These are phyloP conservation scores for Fagopyrum tataricum DNA, from an alignment of 148 eudicot genomes.

Conservation along the genomic window DNA sequence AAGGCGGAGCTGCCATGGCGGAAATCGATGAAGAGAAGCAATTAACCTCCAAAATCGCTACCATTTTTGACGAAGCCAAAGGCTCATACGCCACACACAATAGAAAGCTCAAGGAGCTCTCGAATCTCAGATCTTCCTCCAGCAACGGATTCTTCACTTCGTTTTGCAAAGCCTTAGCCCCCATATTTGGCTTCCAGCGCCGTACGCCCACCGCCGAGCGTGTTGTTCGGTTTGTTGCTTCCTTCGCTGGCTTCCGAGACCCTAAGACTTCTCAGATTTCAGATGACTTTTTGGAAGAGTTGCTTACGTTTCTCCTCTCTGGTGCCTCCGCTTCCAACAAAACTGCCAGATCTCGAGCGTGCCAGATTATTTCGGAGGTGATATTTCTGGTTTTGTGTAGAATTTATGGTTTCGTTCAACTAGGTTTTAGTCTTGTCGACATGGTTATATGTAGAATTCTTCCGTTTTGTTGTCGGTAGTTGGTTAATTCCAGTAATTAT, in stretches of 20 bases:
- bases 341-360: conserved; percentile 63
- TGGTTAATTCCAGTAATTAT: not conserved
- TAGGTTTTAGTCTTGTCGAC: not conserved
- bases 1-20: conserved; percentile 10
- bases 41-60: conserved; percentile 39
- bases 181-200: conserved; percentile 57
- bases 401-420: not conserved
- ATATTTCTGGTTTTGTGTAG: not conserved
- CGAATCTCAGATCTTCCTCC: conserved; percentile 39
- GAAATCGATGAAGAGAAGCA: conserved; percentile 15
- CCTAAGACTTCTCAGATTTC: conserved; percentile 12
- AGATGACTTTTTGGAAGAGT: conserved; percentile 37
- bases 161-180: conserved; percentile 51
- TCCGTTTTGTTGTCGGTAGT: not conserved
- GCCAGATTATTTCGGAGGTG: conserved; percentile 83
- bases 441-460: not conserved
- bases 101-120: conserved; percentile 81
- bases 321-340: conserved; percentile 49
- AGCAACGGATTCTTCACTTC: conserved; percentile 35
- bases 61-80: conserved; percentile 46
- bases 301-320: conserved; percentile 48
- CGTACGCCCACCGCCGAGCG: conserved; percentile 65
- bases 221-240: conserved; percentile 51
- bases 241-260: conserved; percentile 34
- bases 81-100: conserved; percentile 66